A percentile compares a stretch with the other conserved stretches of the same genome.
Evolutionary conservation across 2,329 filamentous ascomycete genomes (phyloP).

Genomic region (Lachnellula cervina): DNA sequence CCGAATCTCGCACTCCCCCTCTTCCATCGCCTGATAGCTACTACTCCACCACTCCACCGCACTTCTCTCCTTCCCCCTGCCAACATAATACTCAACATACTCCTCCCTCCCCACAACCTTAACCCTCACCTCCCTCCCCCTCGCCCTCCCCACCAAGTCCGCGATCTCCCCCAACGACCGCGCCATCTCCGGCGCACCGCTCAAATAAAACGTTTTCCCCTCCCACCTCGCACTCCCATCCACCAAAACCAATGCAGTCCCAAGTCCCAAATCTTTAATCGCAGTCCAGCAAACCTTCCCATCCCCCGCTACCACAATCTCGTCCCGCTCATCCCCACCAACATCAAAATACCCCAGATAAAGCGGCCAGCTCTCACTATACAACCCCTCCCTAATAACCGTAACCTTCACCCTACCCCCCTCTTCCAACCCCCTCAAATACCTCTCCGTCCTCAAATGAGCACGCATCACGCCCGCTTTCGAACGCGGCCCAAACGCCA

Average conservation of each 20-base stretch:
- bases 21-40: conserved; percentile 19
- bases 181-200: not conserved
- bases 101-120: conserved; percentile 19
- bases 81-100: conserved; percentile 19
- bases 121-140: conserved; percentile 10
- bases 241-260: conserved; percentile 18
- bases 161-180: conserved; percentile 19
- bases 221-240: conserved; percentile 12
- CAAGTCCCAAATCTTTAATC: conserved; percentile 24
- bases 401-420: conserved; percentile 14
- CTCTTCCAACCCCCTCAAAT: conserved; percentile 13
- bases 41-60: conserved; percentile 23
- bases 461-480: conserved; percentile 15
- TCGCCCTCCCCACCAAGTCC: conserved; percentile 10
- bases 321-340: conserved; percentile 14
- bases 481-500: conserved; percentile 14
- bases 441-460: conserved; percentile 14
- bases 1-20: conserved; percentile 19
- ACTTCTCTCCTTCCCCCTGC: conserved; percentile 13
- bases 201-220: conserved; percentile 19
- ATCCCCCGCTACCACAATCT: conserved; percentile 25
- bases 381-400: conserved; percentile 25
- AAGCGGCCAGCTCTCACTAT: conserved; percentile 26
- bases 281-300: conserved; percentile 22
- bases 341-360: conserved; percentile 23